Conservation (phyloP, 345 rosid species). For the Psidium friedrichsthalianum region DNA sequence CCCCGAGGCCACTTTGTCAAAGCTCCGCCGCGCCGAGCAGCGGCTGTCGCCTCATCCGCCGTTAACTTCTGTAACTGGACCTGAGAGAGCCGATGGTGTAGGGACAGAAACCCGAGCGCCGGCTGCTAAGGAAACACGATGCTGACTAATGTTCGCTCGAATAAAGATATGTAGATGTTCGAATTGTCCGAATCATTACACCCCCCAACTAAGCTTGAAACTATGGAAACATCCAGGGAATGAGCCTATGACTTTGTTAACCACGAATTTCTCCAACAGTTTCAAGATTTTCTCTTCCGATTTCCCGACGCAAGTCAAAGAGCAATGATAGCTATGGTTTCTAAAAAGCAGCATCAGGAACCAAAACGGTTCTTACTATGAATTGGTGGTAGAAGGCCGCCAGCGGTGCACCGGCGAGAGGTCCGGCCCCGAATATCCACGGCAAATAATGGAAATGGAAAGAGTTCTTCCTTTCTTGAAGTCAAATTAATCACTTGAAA, state of each 20-base stretch:
- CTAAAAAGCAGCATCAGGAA: neutral
- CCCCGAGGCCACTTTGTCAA: neutral
- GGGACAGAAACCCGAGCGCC: neutral
- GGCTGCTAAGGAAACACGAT: neutral
- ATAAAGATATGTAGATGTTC: neutral
- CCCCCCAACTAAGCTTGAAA: neutral
- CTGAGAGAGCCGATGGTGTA: neutral
- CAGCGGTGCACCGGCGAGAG: conserved; percentile 62
- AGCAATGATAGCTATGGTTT: neutral
- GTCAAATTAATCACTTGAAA: neutral
- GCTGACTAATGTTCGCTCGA: neutral
- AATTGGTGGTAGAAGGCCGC: too few relatives aligned
- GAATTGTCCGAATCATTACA: neutral
- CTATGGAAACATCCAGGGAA: neutral
- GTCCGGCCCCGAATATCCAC: conserved; percentile 96
- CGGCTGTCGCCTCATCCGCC: neutral
- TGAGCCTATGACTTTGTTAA: neutral
- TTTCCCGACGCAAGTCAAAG: neutral
- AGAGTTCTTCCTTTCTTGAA: neutral
- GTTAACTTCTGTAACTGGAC: neutral
- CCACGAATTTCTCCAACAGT: neutral
- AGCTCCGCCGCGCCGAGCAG: neutral
- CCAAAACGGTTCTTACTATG: neutral
- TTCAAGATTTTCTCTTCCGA: neutral
- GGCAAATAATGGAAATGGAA: conserved; percentile 2